Evolutionary conservation across 140 eudicot species (phyloP), one percentile per base, ranked within the genome.

Genomic region (Cichorium intybus): DNA sequence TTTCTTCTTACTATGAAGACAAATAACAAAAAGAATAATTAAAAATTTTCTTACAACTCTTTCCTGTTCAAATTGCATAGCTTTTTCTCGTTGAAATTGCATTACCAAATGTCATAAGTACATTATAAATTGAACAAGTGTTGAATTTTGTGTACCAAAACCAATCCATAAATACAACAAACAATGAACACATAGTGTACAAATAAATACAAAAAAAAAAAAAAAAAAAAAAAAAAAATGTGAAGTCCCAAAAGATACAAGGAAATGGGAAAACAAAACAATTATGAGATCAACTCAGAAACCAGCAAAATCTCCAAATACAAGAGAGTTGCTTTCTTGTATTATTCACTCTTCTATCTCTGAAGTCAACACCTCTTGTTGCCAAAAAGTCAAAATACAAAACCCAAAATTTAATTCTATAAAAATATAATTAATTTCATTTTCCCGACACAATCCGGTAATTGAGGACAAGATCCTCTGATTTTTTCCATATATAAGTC

Each of bases 401-500:
- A 33, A 47, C 16, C 46, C 46, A 5, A 39, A 39, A 39, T 39
- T 39, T 3, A 39, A 43, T 12, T 11, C 14, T 14, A 17, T 39
- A n/a, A n/a, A n/a, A n/a, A n/a, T n/a, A n/a, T n/a, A n/a, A n/a
- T n/a, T n/a, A n/a, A n/a, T n/a, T 18, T 85, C 78, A 83, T 79
- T 78, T 73, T 46, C 88, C 77, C 56, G 78, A 79, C 35, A 68
- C 74, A 28, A 83, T 69, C 62, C 95, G 63, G 77, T 89, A 89
- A 67, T 89, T 80, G 56, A 89, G 97, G 37, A 89, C 79, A 60
- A 89, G 83, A 43, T 89, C 97, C 34, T 89, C 97, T 4, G 87
- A 74, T 69, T 86, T 89, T 64, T 90, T 90, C 97, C 94, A 87
- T 53, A 90, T 80, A 62, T 87, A 90, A 52, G 90, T 75, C 6